Evolutionary conservation across 495 filamentous ascomycete genomes (phyloP).

Genomic region (Lineolata rhizophorae): DNA sequence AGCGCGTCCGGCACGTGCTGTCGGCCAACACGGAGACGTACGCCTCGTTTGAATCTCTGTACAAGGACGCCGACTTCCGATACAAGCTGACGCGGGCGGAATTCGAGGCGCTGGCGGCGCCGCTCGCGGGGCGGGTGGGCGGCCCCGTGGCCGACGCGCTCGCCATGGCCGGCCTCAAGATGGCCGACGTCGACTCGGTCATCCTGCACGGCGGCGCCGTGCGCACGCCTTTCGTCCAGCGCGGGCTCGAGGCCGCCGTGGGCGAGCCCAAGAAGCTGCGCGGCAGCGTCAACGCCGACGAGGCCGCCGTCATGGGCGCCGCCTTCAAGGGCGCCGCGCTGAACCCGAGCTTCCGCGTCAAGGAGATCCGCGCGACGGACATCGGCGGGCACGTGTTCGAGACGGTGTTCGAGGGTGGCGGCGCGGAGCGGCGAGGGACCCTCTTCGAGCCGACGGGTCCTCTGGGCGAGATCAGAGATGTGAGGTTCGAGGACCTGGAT

Average conservation of each 20-base stretch:
- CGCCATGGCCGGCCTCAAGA: constrained; percentile 41
- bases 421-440: constrained; percentile 44
- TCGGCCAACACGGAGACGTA: constrained; percentile 76
- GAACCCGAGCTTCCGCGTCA: constrained; percentile 87
- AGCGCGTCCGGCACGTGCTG: constrained; percentile 68
- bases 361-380: constrained; percentile 73
- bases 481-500: constrained; percentile 70
- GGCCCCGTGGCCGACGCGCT: constrained; percentile 54
- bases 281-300: constrained; percentile 90
- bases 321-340: constrained; percentile 83
- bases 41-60: constrained; percentile 66
- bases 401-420: constrained; percentile 36
- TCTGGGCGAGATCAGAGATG: constrained; percentile 60
- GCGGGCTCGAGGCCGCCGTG: constrained; percentile 54
- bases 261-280: constrained; percentile 49
- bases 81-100: constrained; percentile 67
- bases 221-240: constrained; percentile 87
- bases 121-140: constrained; percentile 43
- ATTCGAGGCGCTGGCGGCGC: constrained; percentile 63
- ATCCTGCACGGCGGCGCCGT: constrained; percentile 84
- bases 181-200: constrained; percentile 66
- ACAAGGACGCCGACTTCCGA: constrained; percentile 78
- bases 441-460: constrained; percentile 64
- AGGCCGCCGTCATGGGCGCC: constrained; percentile 90
- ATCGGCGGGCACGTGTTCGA: constrained; percentile 46